A percentile compares a stretch with the other conserved stretches of the same genome.
phyloP scores from a whole-genome alignment of 805 yeast genomes.

The Saccharomycopsis oosterbeekiorum region DNA sequence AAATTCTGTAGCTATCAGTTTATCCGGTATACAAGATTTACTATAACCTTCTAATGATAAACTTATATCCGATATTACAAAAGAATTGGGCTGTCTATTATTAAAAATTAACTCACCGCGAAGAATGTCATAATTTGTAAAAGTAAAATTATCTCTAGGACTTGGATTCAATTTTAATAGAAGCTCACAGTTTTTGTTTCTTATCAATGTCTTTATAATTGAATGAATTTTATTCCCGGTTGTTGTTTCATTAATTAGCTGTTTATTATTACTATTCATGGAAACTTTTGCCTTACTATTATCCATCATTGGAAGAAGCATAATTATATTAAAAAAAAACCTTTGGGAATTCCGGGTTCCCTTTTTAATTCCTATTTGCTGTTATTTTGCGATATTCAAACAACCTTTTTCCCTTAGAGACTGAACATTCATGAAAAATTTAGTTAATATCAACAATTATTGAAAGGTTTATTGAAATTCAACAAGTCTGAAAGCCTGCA shows the following conservation, averaged over 20 bases:
- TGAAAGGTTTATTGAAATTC: too few relatives aligned
- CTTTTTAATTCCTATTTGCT: too few relatives aligned
- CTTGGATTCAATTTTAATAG: not conserved
- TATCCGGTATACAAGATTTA: slow-evolving; percentile 2
- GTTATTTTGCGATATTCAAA: not conserved
- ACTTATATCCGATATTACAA: not conserved
- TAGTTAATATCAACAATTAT: too few relatives aligned
- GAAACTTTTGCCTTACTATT: not conserved
- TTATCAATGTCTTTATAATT: not conserved
- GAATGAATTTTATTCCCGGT: not conserved
- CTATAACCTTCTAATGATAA: slow-evolving; percentile 8
- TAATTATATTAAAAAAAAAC: too few relatives aligned
- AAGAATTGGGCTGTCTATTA: not conserved
- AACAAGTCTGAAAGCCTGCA: too few relatives aligned
- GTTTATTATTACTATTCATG: not conserved
- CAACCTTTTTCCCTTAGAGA: too few relatives aligned
- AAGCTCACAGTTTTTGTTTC: slow-evolving; percentile 3
- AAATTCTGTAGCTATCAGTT: not conserved
- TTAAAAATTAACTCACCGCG: slow-evolving; percentile 2
- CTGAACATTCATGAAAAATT: too few relatives aligned
- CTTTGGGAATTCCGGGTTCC: not conserved
- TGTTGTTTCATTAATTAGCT: not conserved
- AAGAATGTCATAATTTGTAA: slow-evolving; percentile 11
- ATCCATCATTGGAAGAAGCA: not conserved
- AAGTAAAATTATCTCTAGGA: slow-evolving; percentile 3